Evolutionary conservation across 225 moss, liverwort and hornwort genomes (phyloP), one percentile per base, ranked within the genome.

Genomic region (Sphagnum tenellum): DNA sequence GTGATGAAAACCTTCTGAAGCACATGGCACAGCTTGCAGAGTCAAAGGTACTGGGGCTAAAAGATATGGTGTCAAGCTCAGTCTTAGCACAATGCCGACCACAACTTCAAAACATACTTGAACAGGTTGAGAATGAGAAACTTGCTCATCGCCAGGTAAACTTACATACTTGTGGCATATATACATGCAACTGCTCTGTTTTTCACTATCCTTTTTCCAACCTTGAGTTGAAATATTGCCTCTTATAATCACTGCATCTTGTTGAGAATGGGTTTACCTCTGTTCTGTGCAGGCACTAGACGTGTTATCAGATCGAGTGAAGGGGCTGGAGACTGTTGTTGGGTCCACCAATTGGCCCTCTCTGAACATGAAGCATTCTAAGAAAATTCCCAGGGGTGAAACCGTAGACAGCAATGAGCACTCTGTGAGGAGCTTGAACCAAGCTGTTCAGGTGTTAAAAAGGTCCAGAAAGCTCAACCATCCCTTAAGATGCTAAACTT

Each of bases 21-120:
- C 75, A 77, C 73, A 78, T 82, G 57, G 14, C 79, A 65, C 57
- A 66, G 5, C 64, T 79, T 70, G 73, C 9, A 7, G 76, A 94
- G 56, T 78, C 68, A 8, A 83, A 89, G 77, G 55, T 89, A 5
- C 79, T 82, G 63, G 75, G 71, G 54, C 74, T 89, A 0, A 85
- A 89, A 73, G 82, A 89, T 9, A 75, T 71, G 45, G 67, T 81
- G 5, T 66, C 67, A 12, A 50, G 52, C 4, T 69, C 64, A 48
- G 45, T 64, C 0, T 50, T 73, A 0, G 60, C 75, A 6, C 64
- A 70, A 12, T 47, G 65, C 5, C 68, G 68, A 1, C 55, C 49
- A 14, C 70, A 82, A 60, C 3, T 86, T 0, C 77, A 82, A 72
- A 66, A 74, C 66, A 75, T 90, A 9, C 62, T 81, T 14, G 53